Evolutionary conservation across 495 filamentous ascomycete genomes (phyloP), one percentile per base, ranked within the genome.

Genomic region (Talaromyces proteolyticus): DNA sequence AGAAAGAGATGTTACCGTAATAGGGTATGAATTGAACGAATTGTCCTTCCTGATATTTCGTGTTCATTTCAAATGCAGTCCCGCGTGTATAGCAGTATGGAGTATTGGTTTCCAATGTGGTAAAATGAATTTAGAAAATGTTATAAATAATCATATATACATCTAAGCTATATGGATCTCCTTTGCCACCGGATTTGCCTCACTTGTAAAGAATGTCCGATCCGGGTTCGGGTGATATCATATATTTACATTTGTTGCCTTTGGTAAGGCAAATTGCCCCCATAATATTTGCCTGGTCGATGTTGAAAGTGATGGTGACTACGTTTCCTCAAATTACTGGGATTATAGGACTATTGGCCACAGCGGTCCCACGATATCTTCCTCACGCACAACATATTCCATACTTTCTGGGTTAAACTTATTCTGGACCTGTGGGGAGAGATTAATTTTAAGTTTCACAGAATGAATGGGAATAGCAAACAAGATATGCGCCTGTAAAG

Each of bases 401-500:
- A 23, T 39, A 4, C 47, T 21, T 3, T 21, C 26, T 14, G 19
- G 17, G 11, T 17, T 19, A 41, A 39, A 24, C 14, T 36, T 36
- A 49, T 40, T 38, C 22, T 40, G 47, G 23, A 49, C 47, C 47
- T 49, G 6, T 36, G 1, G 22, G 29, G n/a, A 6, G 20, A 6
- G 10, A 14, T 46, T 16, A 41, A 41, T 20, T 41, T 17, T 20
- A 17, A 41, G 2, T 20, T 3, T 16, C 1, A 41, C 12, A 3
- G 5, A 14, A 6, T 16, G 18, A 20, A 41, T 10, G 18, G n/a
- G 18, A 41, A 16, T 7, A 17, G 40, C 34, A 26, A 39, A 49
- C 47, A 29, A 49, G 18, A 29, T 49, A 49, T 41, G 47, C 47
- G 4, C 47, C 47, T 7, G 47, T 49, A 16, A 49, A 49, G 2